Evolutionary conservation across 2,329 filamentous ascomycete species (phyloP).

Genomic region (Scopulariopsis brevicaulis): DNA sequence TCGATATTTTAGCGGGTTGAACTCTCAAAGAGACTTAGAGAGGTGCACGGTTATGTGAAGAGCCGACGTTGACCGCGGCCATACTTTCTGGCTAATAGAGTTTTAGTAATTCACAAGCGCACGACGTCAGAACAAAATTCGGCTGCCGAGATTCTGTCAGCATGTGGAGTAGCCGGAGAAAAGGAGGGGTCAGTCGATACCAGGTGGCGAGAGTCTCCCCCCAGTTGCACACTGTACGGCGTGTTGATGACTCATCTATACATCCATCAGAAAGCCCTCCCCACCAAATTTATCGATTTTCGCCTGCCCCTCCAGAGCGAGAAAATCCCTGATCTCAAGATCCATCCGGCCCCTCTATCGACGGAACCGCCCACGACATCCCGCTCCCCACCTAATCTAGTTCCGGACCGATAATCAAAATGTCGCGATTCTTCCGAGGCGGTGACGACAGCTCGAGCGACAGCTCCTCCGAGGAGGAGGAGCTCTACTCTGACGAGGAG

Average conservation of each 20-base stretch:
- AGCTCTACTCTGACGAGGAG: conserved; percentile 46
- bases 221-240: background rate
- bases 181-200: background rate
- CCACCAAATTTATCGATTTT: conserved; percentile 6
- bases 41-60: background rate
- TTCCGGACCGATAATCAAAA: background rate
- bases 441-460: conserved; percentile 89
- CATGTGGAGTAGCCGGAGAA: background rate
- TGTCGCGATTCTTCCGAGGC: conserved; percentile 94
- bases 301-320: conserved; percentile 4
- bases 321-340: background rate
- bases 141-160: conserved; percentile 1
- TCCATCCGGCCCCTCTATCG: background rate
- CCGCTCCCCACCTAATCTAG: background rate
- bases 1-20: background rate
- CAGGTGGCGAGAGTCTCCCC: background rate
- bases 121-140: conserved; percentile 5
- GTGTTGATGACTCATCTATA: background rate
- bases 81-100: background rate
- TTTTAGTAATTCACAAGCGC: background rate
- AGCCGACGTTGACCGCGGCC: background rate
- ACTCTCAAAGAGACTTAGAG: background rate
- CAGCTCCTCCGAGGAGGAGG: conserved; percentile 79
- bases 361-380: background rate
- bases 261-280: conserved; percentile 3